These are phyloP conservation scores for Mucor ambiguus DNA, from an alignment of 371 early-diverging fungal species.

Conservation along the genomic window DNA sequence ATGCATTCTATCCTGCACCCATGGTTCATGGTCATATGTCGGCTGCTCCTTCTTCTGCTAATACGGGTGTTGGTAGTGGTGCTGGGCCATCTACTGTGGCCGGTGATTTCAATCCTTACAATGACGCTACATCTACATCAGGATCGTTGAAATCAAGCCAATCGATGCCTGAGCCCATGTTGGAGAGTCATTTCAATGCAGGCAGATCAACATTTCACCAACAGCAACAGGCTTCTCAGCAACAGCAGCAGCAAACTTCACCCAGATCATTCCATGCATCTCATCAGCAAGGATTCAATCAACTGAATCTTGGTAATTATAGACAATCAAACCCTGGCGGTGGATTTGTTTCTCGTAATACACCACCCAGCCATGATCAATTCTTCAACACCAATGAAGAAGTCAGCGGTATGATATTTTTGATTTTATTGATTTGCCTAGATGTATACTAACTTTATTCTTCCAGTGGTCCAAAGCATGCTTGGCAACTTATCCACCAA, in stretches of 20 bases:
- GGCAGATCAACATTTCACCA: constrained; percentile 1
- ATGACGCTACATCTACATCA: constrained; percentile 6
- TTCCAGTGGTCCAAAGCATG: constrained; percentile 17
- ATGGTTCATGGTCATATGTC: neutral
- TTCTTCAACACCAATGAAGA: constrained; percentile 18
- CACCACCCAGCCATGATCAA: constrained; percentile 12
- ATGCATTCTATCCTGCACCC: constrained; percentile 16
- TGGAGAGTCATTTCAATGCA: constrained; percentile 16
- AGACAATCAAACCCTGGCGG: constrained; percentile 14
- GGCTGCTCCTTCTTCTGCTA: neutral
- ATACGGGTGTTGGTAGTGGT: neutral
- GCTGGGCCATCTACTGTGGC: neutral
- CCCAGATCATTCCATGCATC: constrained; percentile 11
- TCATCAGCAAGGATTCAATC: constrained; percentile 6
- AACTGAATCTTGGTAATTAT: constrained; percentile 14
- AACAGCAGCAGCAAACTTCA: constrained; percentile 5
- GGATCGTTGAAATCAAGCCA: constrained; percentile 15
- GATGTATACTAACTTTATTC: neutral
- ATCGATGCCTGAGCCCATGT: constrained; percentile 25
- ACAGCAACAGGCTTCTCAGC: neutral
- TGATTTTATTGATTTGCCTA: neutral
- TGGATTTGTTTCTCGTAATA: constrained; percentile 15
- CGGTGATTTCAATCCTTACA: constrained; percentile 24
- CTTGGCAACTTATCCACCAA: constrained; percentile 15
- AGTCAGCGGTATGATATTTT: constrained; percentile 11